Conservation (phyloP, 1,139 yeast species). For the Sugiyamaella xylanicola region DNA sequence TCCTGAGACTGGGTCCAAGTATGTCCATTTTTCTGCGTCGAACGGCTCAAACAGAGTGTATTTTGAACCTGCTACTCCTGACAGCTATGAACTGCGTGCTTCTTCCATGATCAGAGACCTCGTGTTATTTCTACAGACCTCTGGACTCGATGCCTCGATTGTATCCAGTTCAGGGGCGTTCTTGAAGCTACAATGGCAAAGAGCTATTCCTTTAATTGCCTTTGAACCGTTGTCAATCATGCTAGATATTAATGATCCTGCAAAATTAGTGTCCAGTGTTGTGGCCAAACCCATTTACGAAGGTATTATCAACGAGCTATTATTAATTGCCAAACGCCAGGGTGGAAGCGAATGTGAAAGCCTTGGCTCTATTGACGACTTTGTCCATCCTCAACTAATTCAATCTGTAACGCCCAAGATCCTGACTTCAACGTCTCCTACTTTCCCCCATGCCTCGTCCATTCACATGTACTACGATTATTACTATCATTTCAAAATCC, state of each 20-base stretch:
- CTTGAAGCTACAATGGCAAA: conserved; percentile 78
- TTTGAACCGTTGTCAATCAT: conserved; percentile 74
- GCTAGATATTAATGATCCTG: conserved; percentile 70
- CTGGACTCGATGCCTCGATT: conserved; percentile 30
- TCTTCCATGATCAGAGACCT: conserved; percentile 18
- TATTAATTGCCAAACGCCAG: conserved; percentile 75
- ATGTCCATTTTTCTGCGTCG: conserved; percentile 7
- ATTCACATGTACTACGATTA: conserved; percentile 59
- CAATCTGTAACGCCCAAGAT: conserved; percentile 12
- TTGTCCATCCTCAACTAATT: conserved; percentile 11
- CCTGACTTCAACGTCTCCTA: background rate
- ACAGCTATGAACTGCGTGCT: conserved; percentile 11
- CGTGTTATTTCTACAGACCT: conserved; percentile 26
- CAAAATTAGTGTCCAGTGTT: conserved; percentile 60
- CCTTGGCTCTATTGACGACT: conserved; percentile 39
- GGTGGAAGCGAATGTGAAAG: conserved; percentile 48
- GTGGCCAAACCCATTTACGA: conserved; percentile 81
- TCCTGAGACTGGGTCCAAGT: conserved; percentile 5
- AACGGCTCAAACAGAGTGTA: conserved; percentile 3
- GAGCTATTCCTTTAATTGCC: conserved; percentile 75
- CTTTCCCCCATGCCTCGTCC: conserved; percentile 44
- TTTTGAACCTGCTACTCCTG: conserved; percentile 13
- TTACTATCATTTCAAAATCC: conserved; percentile 55
- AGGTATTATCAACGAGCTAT: conserved; percentile 74
- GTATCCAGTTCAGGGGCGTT: conserved; percentile 46